Evolutionary conservation across 768 basidiomycete species (phyloP), one percentile per base, ranked within the genome.

Genomic region (Leccinum pellstonianum): DNA sequence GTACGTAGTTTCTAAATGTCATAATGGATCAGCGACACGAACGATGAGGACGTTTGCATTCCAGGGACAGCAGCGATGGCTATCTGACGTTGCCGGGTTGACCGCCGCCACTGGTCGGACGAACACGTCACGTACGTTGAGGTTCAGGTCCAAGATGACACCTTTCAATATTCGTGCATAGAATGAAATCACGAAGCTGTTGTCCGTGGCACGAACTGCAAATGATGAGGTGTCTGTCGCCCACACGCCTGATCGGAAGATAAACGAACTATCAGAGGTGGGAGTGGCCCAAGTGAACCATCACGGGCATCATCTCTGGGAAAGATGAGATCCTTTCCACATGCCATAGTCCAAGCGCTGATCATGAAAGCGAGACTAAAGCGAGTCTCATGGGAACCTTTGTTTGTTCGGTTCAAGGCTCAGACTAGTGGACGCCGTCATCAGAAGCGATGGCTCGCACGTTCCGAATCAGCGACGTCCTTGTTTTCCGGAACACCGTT

Each of bases 81-180:
- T 49, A 61, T 68, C 55, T 47, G 37, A 53, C 55, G 21, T 19
- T 56, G 27, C 62, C 19, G 2, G n/a, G 38, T 58, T 23, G 27
- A n/a, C 62, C 51, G 37, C 52, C 59, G 54, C 66, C 64, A 61
- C 59, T 61, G 48, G 57, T 68, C 68, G 63, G 68, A 66, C 35
- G 33, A 58, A 56, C 41, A 50, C 27, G 59, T 31, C 62, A 52
- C 17, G 59, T 54, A 64, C 38, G 46, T 2, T 8, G 56, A 33
- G 33, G 3, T 41, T 56, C 62, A 59, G 31, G 49, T 29, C 55
- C 38, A 37, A 25, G 43, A 52, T 21, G 51, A 55, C 50, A 52
- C 23, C 23, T 19, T 27, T 53, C 52, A 3, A 43, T 41, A 19
- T 17, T 57, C 29, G 27, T 48, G 43, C 43, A 56, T 51, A 57